Percentiles rank a stretch among this genome's conserved stretches.
Evolutionary conservation across 257 asterid genomes (phyloP).

Genomic region (Forsythia suspensa): DNA sequence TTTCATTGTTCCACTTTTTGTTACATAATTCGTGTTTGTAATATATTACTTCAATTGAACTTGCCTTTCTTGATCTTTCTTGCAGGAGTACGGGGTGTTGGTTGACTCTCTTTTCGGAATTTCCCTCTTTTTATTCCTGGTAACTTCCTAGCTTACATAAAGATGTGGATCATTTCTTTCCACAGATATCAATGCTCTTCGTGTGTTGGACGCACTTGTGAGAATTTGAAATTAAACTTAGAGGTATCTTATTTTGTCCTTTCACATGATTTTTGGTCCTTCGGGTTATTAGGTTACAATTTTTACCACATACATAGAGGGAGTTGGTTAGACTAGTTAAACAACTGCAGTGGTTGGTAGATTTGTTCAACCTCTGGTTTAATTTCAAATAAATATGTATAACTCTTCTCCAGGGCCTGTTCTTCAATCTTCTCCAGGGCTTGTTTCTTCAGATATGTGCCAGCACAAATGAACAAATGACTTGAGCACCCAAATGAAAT

Average conservation of each 20-base stretch:
- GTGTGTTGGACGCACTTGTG: neutral
- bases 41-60: neutral
- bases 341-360: neutral
- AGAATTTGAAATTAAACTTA: neutral
- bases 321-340: neutral
- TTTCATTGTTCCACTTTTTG: too few relatives aligned
- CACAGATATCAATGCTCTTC: neutral
- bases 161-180: neutral
- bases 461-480: neutral
- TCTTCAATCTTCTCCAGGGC: too few relatives aligned
- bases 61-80: neutral
- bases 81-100: neutral
- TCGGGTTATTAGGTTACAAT: neutral
- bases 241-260: too few relatives aligned
- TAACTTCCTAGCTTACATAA: too few relatives aligned
- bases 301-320: neutral
- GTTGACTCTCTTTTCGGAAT: neutral
- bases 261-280: neutral
- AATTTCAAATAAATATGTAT: neutral
- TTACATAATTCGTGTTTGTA: too few relatives aligned
- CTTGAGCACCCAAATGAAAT: neutral
- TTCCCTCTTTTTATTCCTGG: neutral
- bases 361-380: neutral
- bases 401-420: neutral
- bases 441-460: neutral